phyloP scores from a whole-genome alignment of 495 filamentous ascomycete species.

The Elaphomyces granulatus region DNA sequence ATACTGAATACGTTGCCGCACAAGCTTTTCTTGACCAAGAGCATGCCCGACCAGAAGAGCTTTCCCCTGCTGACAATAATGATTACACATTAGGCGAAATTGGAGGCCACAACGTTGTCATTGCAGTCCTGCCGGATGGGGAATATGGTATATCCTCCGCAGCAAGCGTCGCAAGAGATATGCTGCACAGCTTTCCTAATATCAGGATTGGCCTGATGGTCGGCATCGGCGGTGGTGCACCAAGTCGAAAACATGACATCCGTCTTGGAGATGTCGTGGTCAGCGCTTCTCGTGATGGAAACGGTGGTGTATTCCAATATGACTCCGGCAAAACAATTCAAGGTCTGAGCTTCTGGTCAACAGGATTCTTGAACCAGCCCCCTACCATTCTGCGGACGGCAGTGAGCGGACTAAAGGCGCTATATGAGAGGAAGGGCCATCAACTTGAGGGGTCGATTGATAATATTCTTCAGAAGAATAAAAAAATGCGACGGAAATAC shows the following conservation, averaged over 20 bases:
- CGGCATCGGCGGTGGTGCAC: constrained; percentile 29
- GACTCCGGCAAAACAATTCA: too few relatives aligned
- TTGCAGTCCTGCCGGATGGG: constrained; percentile 16
- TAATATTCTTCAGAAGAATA: constrained; percentile 6
- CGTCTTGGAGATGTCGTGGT: constrained; percentile 25
- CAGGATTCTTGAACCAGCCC: constrained; percentile 11
- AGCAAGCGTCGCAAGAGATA: constrained; percentile 17
- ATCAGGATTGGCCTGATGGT: constrained; percentile 27
- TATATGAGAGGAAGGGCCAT: not conserved
- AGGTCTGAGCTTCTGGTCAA: too few relatives aligned
- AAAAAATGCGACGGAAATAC: constrained; percentile 11
- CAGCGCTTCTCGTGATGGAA: constrained; percentile 8
- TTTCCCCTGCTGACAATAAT: constrained; percentile 13
- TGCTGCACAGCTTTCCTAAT: constrained; percentile 18
- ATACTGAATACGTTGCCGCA: constrained; percentile 18
- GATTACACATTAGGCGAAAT: constrained; percentile 22
- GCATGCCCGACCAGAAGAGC: constrained; percentile 5
- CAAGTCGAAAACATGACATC: constrained; percentile 16
- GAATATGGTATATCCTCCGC: constrained; percentile 18
- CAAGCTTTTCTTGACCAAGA: constrained; percentile 18
- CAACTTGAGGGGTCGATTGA: constrained; percentile 11
- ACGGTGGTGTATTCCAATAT: constrained; percentile 16
- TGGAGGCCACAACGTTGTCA: constrained; percentile 27
- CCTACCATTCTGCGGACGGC: constrained; percentile 6
- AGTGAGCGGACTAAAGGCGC: constrained; percentile 4